phyloP scores from a whole-genome alignment of 2,329 filamentous ascomycete genomes.

The Colletotrichum plurivorum region DNA sequence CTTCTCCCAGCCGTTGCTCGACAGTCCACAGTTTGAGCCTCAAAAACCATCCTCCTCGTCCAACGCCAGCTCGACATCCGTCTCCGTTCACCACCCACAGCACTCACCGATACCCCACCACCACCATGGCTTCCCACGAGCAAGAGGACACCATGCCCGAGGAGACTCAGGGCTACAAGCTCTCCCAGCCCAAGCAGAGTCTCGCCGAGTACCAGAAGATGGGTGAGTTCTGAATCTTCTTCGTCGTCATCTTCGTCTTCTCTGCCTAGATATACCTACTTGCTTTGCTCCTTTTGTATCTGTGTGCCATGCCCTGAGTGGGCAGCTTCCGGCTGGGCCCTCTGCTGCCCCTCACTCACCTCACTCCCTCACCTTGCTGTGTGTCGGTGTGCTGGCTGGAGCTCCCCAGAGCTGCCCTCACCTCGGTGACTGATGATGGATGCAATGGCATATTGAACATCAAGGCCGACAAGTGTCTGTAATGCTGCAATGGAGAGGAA shows the following conservation, averaged over 20 bases:
- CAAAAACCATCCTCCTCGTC: too few species aligned
- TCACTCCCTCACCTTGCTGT: too few species aligned
- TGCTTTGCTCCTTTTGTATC: too few species aligned
- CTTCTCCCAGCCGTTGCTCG: slow-evolving; percentile 12
- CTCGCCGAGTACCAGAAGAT: slow-evolving; percentile 94
- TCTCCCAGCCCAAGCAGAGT: slow-evolving; percentile 96
- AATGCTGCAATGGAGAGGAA: not conserved
- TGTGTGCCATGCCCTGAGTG: too few species aligned
- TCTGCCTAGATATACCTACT: not conserved
- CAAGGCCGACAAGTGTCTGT: too few species aligned
- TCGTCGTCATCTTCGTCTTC: not conserved
- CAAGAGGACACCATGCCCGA: slow-evolving; percentile 86
- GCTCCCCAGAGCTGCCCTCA: not conserved
- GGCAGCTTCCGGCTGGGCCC: too few species aligned
- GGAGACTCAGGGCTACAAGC: slow-evolving; percentile 96
- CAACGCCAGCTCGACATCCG: not conserved
- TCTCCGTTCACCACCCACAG: slow-evolving; percentile 1
- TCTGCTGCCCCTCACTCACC: too few species aligned
- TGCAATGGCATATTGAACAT: not conserved
- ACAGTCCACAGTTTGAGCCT: too few species aligned
- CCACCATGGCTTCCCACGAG: slow-evolving; percentile 76
- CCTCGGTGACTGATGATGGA: slow-evolving; percentile 11
- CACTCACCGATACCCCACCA: slow-evolving; percentile 25
- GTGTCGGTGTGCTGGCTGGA: too few species aligned
- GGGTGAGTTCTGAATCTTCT: slow-evolving; percentile 72